Conservation (phyloP, 1,284 basidiomycete species). For the Trichosporon coremiiforme region DNA sequence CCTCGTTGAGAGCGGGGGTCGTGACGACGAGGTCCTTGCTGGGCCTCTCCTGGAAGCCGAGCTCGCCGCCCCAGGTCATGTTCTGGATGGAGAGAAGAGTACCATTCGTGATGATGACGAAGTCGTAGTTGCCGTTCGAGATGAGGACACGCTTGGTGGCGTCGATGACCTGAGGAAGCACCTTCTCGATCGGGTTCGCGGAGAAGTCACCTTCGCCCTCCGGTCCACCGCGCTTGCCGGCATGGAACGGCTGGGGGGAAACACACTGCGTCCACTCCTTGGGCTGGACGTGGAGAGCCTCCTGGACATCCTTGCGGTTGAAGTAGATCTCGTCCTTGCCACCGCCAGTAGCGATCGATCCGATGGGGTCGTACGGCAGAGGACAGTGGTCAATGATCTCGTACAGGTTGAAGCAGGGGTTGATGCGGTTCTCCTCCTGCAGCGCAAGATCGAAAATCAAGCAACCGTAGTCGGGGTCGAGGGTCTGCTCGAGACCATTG, state of each 20-base stretch:
- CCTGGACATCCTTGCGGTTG: slow-evolving; percentile 68
- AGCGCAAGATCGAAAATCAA: slow-evolving; percentile 69
- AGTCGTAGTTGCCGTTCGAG: slow-evolving; percentile 62
- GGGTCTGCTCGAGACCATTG: slow-evolving; percentile 34
- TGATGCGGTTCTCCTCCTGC: slow-evolving; percentile 63
- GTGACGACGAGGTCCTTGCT: slow-evolving; percentile 26
- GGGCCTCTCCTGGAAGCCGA: slow-evolving; percentile 33
- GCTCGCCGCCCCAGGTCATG: slow-evolving; percentile 43
- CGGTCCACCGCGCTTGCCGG: slow-evolving; percentile 40
- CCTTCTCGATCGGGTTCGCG: slow-evolving; percentile 59
- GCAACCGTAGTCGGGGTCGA: slow-evolving; percentile 58
- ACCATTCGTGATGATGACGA: slow-evolving; percentile 40
- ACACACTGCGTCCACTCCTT: slow-evolving; percentile 67
- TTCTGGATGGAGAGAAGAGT: slow-evolving; percentile 43
- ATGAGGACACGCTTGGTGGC: slow-evolving; percentile 70
- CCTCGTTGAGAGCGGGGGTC: slow-evolving; percentile 6
- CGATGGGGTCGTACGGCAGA: slow-evolving; percentile 72
- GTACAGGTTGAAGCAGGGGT: slow-evolving; percentile 75
- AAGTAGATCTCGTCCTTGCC: slow-evolving; percentile 67
- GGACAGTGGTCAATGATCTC: slow-evolving; percentile 63
- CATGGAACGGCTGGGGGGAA: slow-evolving; percentile 63
- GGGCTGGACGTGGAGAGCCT: slow-evolving; percentile 73
- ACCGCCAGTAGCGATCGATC: slow-evolving; percentile 50
- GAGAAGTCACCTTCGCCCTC: slow-evolving; percentile 60
- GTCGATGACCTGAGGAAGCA: slow-evolving; percentile 56